Evolutionary conservation across 306 rosid species (phyloP).

Genomic region (Quercus robur): DNA sequence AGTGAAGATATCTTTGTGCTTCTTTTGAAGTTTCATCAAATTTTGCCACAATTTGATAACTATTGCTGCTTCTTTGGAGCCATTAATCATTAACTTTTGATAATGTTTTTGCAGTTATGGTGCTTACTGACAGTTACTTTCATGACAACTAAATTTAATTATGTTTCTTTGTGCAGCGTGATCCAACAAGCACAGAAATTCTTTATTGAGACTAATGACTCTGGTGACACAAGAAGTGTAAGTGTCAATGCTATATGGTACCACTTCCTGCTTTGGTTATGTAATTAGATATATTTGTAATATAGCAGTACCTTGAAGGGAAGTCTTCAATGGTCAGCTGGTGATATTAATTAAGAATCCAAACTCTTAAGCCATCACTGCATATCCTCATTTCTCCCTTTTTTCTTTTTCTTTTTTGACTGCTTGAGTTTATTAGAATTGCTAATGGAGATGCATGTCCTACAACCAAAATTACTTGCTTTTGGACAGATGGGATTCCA

Average conservation of each 20-base stretch:
- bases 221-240: conserved; percentile 78
- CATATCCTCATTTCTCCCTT: background rate
- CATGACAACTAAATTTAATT: conserved; percentile 12
- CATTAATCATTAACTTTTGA: background rate
- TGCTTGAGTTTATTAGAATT: background rate
- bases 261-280: background rate
- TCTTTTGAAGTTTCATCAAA: background rate
- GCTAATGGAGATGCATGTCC: conserved; percentile 1
- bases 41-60: background rate
- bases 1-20: background rate
- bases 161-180: conserved; percentile 50
- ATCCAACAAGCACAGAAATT: conserved; percentile 80
- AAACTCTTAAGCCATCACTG: background rate
- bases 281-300: conserved; percentile 1
- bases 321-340: background rate
- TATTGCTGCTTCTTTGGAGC: background rate
- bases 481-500: conserved; percentile 90
- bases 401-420: background rate
- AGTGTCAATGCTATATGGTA: conserved; percentile 20
- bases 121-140: conserved; percentile 20
- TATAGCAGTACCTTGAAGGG: conserved; percentile 5
- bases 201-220: conserved; percentile 55
- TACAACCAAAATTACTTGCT: conserved; percentile 14
- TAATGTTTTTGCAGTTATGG: conserved; percentile 11
- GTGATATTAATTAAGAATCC: conserved; percentile 7